These are phyloP conservation scores for Cenococcum geophilum DNA, from an alignment of 495 filamentous ascomycete genomes.

Conservation along the genomic window DNA sequence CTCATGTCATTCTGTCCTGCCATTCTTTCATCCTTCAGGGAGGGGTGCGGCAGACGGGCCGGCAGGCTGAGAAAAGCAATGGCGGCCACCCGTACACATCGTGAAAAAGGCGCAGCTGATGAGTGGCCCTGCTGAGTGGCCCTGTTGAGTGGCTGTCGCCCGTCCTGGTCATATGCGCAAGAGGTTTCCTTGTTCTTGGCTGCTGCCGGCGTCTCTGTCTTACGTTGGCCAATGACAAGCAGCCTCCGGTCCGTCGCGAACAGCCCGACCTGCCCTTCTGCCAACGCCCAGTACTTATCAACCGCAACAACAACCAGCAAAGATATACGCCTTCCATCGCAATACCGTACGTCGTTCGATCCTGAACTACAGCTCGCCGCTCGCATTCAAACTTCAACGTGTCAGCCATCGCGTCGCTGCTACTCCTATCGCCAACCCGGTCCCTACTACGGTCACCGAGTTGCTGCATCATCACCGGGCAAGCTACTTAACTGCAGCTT, in stretches of 20 bases:
- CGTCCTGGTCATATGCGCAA: no score
- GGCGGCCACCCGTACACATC: not conserved
- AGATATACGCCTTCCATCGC: not conserved
- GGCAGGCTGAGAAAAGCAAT: not conserved
- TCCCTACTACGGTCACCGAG: conserved; percentile 4
- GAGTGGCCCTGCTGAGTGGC: not conserved
- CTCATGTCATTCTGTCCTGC: no score
- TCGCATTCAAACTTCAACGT: not conserved
- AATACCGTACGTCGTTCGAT: not conserved
- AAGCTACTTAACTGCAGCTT: conserved; percentile 31
- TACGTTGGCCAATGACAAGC: no score
- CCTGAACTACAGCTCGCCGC: not conserved
- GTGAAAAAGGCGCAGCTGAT: not conserved
- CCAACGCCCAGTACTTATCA: no score
- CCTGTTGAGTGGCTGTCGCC: no score
- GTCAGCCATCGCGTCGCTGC: not conserved
- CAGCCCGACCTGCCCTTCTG: no score
- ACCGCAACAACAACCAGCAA: not conserved
- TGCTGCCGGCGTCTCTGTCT: no score
- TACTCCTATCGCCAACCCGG: conserved; percentile 13
- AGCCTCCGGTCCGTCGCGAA: no score
- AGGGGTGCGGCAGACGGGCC: not conserved
- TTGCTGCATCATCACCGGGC: conserved; percentile 8
- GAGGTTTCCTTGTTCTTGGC: no score
- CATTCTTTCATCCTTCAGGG: no score